These are phyloP conservation scores for Asterionellopsis glacialis DNA, from an alignment of 108 stramenopile species.

Conservation along the genomic window DNA sequence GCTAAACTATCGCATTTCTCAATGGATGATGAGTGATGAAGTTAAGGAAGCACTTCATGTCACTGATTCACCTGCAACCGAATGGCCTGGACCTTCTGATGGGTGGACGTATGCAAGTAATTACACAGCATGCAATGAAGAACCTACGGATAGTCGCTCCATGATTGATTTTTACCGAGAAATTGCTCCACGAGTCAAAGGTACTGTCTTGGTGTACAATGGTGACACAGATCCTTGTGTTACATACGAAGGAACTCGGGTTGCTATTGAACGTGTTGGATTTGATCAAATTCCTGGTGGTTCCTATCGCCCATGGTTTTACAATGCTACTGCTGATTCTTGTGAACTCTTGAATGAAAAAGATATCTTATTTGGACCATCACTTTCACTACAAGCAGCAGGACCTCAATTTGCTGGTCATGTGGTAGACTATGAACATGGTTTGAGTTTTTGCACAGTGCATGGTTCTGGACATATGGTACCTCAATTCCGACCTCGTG, in stretches of 20 bases:
- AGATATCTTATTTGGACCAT: conserved; percentile 54
- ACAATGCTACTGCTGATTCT: conserved; percentile 42
- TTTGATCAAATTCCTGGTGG: conserved; percentile 51
- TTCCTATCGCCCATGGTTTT: conserved; percentile 69
- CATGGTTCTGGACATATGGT: conserved; percentile 76
- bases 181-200: conserved; percentile 39
- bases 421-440: conserved; percentile 51
- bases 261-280: conserved; percentile 49
- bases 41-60: conserved; percentile 58
- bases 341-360: conserved; percentile 42
- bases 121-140: conserved; percentile 61
- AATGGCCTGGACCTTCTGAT: conserved; percentile 43
- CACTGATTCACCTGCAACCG: conserved; percentile 23
- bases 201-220: conserved; percentile 48
- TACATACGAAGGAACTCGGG: conserved; percentile 61
- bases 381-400: conserved; percentile 25
- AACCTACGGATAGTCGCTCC: conserved; percentile 13
- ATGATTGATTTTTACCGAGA: conserved; percentile 65
- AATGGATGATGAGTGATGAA: conserved; percentile 48
- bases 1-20: conserved; percentile 18
- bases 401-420: conserved; percentile 63
- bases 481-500: conserved; percentile 56
- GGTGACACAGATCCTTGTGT: conserved; percentile 77
- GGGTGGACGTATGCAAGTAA: conserved; percentile 59
- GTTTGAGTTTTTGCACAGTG: conserved; percentile 50